A percentile compares a stretch with the other conserved stretches of the same genome.
Evolutionary conservation across 2,329 filamentous ascomycete species (phyloP).

Genomic region (Microsporum audouinii): DNA sequence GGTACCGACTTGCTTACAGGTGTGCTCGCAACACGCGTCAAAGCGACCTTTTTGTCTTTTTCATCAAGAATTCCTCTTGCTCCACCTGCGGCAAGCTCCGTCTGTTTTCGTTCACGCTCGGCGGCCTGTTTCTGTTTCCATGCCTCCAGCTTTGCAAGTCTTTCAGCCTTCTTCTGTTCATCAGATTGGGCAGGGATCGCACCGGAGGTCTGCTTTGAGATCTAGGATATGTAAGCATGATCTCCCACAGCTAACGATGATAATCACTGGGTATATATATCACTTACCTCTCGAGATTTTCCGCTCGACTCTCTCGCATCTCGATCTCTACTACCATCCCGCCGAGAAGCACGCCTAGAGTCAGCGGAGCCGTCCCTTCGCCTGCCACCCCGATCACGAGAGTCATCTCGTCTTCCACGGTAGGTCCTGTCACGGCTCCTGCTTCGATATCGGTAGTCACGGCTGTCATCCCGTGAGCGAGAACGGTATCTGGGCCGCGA

Average conservation of each 20-base stretch:
- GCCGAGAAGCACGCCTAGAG: constrained; percentile 54
- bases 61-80: constrained; percentile 58
- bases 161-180: constrained; percentile 66
- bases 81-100: constrained; percentile 51
- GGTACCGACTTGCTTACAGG: constrained; percentile 29
- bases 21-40: neutral
- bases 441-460: constrained; percentile 50
- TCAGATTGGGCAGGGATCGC: constrained; percentile 47
- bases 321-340: constrained; percentile 52
- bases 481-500: constrained; percentile 55
- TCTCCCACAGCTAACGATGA: constrained; percentile 11
- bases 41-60: constrained; percentile 58
- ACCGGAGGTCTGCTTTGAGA: constrained; percentile 40
- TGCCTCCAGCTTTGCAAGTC: constrained; percentile 69
- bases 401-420: constrained; percentile 61
- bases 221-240: constrained; percentile 29
- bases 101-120: constrained; percentile 60
- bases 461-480: constrained; percentile 43
- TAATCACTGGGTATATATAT: neutral
- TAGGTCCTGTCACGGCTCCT: constrained; percentile 59
- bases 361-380: constrained; percentile 62
- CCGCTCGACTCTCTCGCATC: constrained; percentile 40
- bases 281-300: constrained; percentile 49
- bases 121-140: constrained; percentile 84
- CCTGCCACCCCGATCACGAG: constrained; percentile 52